Evolutionary conservation across 805 yeast species (phyloP), one percentile per base, ranked within the genome.

Genomic region (Candida saitoana): DNA sequence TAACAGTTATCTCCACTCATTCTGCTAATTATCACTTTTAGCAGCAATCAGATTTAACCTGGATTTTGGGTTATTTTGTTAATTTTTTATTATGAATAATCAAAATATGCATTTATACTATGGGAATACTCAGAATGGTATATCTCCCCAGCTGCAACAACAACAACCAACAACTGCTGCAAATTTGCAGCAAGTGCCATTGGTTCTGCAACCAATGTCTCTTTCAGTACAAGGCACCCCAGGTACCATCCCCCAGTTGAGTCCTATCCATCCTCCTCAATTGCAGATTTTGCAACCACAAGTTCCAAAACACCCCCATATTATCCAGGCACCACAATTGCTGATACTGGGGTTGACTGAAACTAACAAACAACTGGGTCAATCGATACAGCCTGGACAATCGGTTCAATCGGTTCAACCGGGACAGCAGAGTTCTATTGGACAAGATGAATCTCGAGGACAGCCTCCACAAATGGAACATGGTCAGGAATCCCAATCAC

Each of bases 81-180:
- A 29, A 12, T 29, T 29, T 36, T n/a, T n/a, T n/a, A 24, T n/a
- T n/a, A 36, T 36, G 38, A 36, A 36, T 16, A 36, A 36, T 25
- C 12, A 29, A 5, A 24, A 17, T 16, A 24, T 36, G 15, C 38
- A 36, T 7, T 36, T 30, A 11, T 25, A 17, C 5, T 24, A 36
- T n/a, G 30, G 30, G 17, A 7, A 29, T 5, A 15, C 22, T 22
- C 16, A 24, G 18, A 22, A 24, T 14, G 31, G 31, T 24, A 24
- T 36, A 24, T n/a, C n/a, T n/a, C 38, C 32, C 11, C 32, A 22
- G 19, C 18, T 18, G 17, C 38, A 22, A 17, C 38, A 36, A 36
- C 30, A 20, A 12, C 22, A 29, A 5, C 6, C 38, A 8, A 17
- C 38, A 36, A 36, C 14, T 36, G 30, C 38, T 36, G 38, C 38